phyloP scores from a whole-genome alignment of 176 grass and related monocot species.

The Poa pratensis region DNA sequence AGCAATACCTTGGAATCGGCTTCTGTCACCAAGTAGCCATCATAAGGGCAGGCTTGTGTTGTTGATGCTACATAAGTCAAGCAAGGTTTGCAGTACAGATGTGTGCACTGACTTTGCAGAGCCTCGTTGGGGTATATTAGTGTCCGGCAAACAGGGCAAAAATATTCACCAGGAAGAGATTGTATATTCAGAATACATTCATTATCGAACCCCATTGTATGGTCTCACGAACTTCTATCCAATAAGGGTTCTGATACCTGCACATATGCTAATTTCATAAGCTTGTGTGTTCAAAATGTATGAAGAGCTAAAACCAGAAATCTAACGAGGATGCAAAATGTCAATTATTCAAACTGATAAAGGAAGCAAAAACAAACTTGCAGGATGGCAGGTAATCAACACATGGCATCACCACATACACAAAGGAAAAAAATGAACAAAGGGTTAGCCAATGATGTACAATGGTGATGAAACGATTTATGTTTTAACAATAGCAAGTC shows the following conservation, averaged over 20 bases:
- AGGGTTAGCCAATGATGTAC: neutral
- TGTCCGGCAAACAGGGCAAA: slow-evolving; percentile 98
- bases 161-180: slow-evolving; percentile 98
- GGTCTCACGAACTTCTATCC: neutral
- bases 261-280: slow-evolving; percentile 26
- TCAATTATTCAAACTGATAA: neutral
- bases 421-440: neutral
- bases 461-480: neutral
- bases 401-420: slow-evolving; percentile 12
- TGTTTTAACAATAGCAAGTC: neutral
- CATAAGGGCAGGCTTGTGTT: slow-evolving; percentile 95
- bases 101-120: slow-evolving; percentile 89
- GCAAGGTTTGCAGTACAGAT: slow-evolving; percentile 99
- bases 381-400: slow-evolving; percentile 7
- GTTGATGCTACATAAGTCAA: slow-evolving; percentile 87
- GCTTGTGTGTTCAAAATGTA: neutral
- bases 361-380: neutral
- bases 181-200: slow-evolving; percentile 92
- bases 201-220: slow-evolving; percentile 90
- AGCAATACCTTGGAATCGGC: slow-evolving; percentile 85
- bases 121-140: slow-evolving; percentile 89
- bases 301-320: slow-evolving; percentile 23
- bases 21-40: slow-evolving; percentile 96
- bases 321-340: neutral
- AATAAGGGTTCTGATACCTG: slow-evolving; percentile 45